Conservation (phyloP, 495 filamentous ascomycete species). For the Aspergillus sparsus region DNA sequence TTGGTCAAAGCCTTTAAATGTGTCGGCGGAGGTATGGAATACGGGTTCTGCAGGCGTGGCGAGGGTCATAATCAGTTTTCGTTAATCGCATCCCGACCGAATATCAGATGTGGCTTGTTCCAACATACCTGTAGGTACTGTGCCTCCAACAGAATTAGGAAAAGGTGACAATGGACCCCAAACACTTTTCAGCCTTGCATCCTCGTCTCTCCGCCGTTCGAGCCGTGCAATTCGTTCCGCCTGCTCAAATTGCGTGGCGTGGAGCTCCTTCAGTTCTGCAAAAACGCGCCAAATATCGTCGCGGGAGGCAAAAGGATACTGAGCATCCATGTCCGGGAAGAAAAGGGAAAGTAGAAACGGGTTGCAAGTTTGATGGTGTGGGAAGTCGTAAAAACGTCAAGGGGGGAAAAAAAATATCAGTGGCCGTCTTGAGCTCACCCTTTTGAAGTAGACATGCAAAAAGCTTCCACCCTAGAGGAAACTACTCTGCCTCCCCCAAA, state of each 20-base stretch:
- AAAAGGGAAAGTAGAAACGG: slow-evolving; percentile 8
- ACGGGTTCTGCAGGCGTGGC: slow-evolving; percentile 58
- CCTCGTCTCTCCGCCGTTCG: slow-evolving; percentile 79
- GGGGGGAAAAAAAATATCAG: slow-evolving; percentile 7
- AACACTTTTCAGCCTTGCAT: slow-evolving; percentile 78
- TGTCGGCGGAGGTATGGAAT: slow-evolving; percentile 71
- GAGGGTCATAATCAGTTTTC: background rate
- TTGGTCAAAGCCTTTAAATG: slow-evolving; percentile 84
- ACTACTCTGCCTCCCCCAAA: background rate
- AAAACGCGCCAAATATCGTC: slow-evolving; percentile 86
- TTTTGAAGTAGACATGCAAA: slow-evolving; percentile 15
- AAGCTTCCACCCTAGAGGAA: background rate
- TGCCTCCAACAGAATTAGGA: slow-evolving; percentile 63
- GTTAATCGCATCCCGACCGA: background rate
- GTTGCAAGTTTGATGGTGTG: slow-evolving; percentile 14
- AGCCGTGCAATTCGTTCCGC: slow-evolving; percentile 75
- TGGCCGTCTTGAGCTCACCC: background rate
- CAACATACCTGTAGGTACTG: slow-evolving; percentile 73
- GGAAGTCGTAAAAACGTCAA: slow-evolving; percentile 18
- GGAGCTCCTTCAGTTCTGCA: slow-evolving; percentile 82
- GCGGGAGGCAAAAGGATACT: slow-evolving; percentile 62
- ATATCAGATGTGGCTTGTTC: background rate
- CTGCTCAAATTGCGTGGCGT: slow-evolving; percentile 75
- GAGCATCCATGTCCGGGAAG: slow-evolving; percentile 59
- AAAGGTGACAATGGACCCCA: slow-evolving; percentile 83